Evolutionary conservation across 495 filamentous ascomycete species (phyloP).

Genomic region (Aspergillus taichungensis): DNA sequence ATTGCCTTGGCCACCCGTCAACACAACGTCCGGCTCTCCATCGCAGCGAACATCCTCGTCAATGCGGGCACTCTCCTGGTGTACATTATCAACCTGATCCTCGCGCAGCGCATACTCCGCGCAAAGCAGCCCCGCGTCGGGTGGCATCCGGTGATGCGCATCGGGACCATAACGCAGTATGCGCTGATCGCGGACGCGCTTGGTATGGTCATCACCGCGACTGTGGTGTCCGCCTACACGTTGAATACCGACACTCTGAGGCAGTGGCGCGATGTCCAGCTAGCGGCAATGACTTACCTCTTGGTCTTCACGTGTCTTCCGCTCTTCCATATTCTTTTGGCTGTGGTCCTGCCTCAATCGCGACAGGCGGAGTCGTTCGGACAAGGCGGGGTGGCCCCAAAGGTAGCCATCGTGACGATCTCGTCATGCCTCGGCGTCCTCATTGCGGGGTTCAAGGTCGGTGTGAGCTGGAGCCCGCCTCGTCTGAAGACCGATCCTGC

Average conservation of each 20-base stretch:
- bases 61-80: conserved; percentile 67
- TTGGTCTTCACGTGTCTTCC: conserved; percentile 69
- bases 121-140: conserved; percentile 63
- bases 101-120: conserved; percentile 67
- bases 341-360: conserved; percentile 42
- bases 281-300: conserved; percentile 59
- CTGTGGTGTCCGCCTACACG: conserved; percentile 60
- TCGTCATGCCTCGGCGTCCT: conserved; percentile 50
- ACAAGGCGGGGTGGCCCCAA: conserved; percentile 52
- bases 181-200: conserved; percentile 51
- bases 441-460: conserved; percentile 63
- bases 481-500: conserved; percentile 47
- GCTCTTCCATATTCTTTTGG: conserved; percentile 49
- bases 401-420: conserved; percentile 53
- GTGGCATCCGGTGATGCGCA: conserved; percentile 45
- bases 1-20: conserved; percentile 40
- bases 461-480: conserved; percentile 42
- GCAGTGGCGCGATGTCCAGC: conserved; percentile 53
- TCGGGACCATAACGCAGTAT: conserved; percentile 50
- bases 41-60: conserved; percentile 68
- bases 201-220: conserved; percentile 58
- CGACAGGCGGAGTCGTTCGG: conserved; percentile 59
- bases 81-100: conserved; percentile 75
- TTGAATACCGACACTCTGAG: conserved; percentile 39
- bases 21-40: conserved; percentile 45